Base-by-base conservation (phyloP, 768 basidiomycete genomes). In the Serpula lacrymans region DNA sequence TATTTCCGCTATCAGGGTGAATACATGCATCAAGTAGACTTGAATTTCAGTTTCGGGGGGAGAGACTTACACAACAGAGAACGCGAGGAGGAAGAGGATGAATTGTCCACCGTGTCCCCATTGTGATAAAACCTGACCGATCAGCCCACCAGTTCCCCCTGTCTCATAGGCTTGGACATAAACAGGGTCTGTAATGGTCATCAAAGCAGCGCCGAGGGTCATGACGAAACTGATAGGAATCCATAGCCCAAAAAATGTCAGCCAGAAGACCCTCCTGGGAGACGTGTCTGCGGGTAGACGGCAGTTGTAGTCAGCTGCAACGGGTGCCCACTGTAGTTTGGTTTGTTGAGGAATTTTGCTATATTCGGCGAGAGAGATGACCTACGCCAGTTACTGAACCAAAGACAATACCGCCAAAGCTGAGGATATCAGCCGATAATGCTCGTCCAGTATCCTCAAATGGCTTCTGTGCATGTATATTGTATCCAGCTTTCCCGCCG, bases 281-380 rank as follows among this genome's bases (percentile, higher is more conserved):
- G 63, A 54, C 8, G 65, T 70, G 40, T 67, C 49, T 2, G 52
- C 63, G 1, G 71, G 72, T 0, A 72, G 58, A 18, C 66, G 57
- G 47, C 64, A 67, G 51, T 72, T 71, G 53, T 69, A 72, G 50
- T 74, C 72, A 13, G 71, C 70, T 4, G 70, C 70, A 5, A 72
- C 60, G n/a, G 69, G 64, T 8, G 67, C 66, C 70, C 67, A 69
- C 50, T 61, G 14, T 22, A 18, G 9, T 4, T 10, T 9, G 1
- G 31, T 17, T 39, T 26, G 6, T n/a, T 11, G 18, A 32, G 27
- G 21, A 31, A 16, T 25, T 32, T 16, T 14, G 25, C 18, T 18
- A 20, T 13, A 22, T 10, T 34, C 28, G 20, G 7, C 37, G 14
- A 6, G 6, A 21, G 29, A 41, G 6, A 14, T 6, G 14, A 55